Evolutionary conservation across 768 basidiomycete species (phyloP), one percentile per base, ranked within the genome.

Genomic region (Boletus subcaerulescens): DNA sequence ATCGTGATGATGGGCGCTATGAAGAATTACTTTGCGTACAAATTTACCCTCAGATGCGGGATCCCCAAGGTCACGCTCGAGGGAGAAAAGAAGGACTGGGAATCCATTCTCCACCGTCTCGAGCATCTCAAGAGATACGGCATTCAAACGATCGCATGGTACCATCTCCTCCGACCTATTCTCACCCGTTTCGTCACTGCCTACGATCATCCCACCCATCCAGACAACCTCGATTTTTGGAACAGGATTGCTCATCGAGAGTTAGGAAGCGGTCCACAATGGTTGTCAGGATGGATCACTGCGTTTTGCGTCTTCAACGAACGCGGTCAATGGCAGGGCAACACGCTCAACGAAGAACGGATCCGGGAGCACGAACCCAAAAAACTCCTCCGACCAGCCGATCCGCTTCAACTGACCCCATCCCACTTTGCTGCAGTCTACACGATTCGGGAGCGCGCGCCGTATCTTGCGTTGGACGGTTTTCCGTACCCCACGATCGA

Each of bases 51-150:
- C 10, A 55, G 53, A 15, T 77, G 77, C 42, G 77, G 80, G 2
- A 73, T 80, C 4, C 77, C 80, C 15, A 69, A 62, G 32, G 69
- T 81, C 45, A 79, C 77, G 6, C 71, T 81, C 33, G 68, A 74
- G 46, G 79, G 79, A 1, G 69, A 67, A 38, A 68, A 65, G 32
- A 49, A 60, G 3, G 80, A 81, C 59, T 80, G 74, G 71, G 53
- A 71, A 15, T 56, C 60, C 5, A 65, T 80, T 12, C 63, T 73
- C 8, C 4, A 38, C 4, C 67, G 77, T 11, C 51, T 79, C 26
- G 76, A 77, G 12, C 74, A 71, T 55, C 63, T 80, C 43, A 64
- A 66, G 33, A 60, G 64, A 12, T 77, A 74, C 46, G 78, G 74
- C 2, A 62, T 73, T 18, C 63, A 60, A 10, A 69, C 72, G 26